Evolutionary conservation across 768 basidiomycete genomes (phyloP).

Genomic region (Phylloporus arenicola): DNA sequence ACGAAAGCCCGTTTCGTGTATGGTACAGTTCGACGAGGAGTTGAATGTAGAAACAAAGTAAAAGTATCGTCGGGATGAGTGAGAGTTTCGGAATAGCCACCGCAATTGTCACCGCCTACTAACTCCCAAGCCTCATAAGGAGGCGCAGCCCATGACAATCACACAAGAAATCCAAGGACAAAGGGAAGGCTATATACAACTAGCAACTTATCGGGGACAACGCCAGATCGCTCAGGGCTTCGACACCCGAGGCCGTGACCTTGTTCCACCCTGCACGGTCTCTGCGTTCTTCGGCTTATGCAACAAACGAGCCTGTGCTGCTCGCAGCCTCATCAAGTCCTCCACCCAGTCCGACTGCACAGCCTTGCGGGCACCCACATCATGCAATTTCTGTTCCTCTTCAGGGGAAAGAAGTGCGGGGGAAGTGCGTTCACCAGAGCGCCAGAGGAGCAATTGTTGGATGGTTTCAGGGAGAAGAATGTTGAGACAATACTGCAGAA

Average conservation of each 20-base stretch:
- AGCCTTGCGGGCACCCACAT: constrained; percentile 42
- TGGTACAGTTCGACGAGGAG: constrained; percentile 5
- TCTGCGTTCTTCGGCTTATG: constrained; percentile 19
- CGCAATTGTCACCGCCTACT: background rate
- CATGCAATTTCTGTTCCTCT: constrained; percentile 54
- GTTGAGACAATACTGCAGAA: constrained; percentile 59
- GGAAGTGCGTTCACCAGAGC: constrained; percentile 51
- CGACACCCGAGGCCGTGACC: constrained; percentile 21
- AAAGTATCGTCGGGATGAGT: background rate
- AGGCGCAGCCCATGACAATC: background rate
- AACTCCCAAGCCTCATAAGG: background rate
- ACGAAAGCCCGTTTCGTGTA: constrained; percentile 14
- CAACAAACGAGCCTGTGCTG: constrained; percentile 36
- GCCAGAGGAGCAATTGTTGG: constrained; percentile 71
- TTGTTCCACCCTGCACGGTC: constrained; percentile 22
- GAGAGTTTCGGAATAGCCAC: constrained; percentile 2
- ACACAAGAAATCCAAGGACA: constrained; percentile 1
- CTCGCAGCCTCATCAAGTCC: constrained; percentile 45
- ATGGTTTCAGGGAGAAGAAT: constrained; percentile 69
- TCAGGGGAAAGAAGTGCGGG: constrained; percentile 42
- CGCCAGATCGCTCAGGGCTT: constrained; percentile 11
- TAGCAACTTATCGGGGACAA: background rate
- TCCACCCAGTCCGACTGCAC: constrained; percentile 65
- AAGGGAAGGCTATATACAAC: background rate
- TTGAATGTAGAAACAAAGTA: background rate